Base-by-base conservation (phyloP, 1,139 yeast species). In the Geotrichum bryndzae region DNA sequence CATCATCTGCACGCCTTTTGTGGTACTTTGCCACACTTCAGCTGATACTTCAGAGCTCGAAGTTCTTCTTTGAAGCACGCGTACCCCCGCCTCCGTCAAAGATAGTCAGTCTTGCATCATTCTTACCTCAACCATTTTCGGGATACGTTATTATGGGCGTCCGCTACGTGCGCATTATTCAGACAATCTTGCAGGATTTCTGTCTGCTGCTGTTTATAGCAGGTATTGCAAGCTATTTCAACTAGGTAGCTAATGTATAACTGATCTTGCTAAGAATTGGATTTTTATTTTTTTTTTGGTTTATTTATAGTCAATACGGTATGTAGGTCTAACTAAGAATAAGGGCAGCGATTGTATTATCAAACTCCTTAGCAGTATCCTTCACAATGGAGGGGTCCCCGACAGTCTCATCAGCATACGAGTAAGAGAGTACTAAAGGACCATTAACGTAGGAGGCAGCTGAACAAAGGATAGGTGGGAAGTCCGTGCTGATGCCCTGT, bases 21-120 rank as follows among this genome's bases (percentile, higher is more conserved):
- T 66, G 68, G 68, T 66, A 66, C 60, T 76, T 77, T 63, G 66
- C 71, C 57, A 69, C 75, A 6, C 61, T 68, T 11, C 73, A 77
- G 64, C 63, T 72, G 18, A 64, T 68, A 8, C 66, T 76, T 55
- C 72, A 72, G 27, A 65, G 73, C n/a, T 58, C 73, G n/a, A 68
- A 76, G 54, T 68, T 71, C 57, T 54, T 74, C 18, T 55, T 72
- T 15, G 79, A 76, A 53, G 67, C 67, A 52, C 71, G 69, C 53
- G 65, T 68, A 11, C 69, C 72, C 1, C 70, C 72, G 11, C 63
- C 69, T 45, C 67, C 68, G 27, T 66, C 73, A 23, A 63, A 68
- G 46, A 64, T 70, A 38, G 66, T 68, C 15, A 64, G 66, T 7
- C 48, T 70, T 46, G 73, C 72, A 3, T 67, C 69, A 3, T 68